Base-by-base conservation (phyloP, 2,329 filamentous ascomycete species). In the Endoconidiophora polonica region DNA sequence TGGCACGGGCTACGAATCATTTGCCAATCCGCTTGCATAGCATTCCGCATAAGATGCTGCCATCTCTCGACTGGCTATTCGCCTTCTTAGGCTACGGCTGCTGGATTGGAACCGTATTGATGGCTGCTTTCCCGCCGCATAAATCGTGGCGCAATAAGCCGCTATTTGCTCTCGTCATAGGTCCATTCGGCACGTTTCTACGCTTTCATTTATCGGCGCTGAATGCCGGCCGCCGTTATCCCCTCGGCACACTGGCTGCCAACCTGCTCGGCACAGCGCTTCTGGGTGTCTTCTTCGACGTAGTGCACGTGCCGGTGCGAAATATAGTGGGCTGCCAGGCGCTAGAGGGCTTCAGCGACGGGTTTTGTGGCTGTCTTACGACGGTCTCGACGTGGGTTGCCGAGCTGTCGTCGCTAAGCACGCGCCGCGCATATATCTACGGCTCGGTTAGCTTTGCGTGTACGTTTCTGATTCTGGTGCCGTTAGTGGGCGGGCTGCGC, bases 181-280 rank as follows among this genome's bases (percentile, higher is more conserved):
- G 86, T 1, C 90, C 90, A 0, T 56, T 86, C 0, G 90, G 90
- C 0, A 88, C 83, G 56, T 64, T 94, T 0, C 60, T 73, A 0
- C 76, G 90, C 3, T 94, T 84, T 66, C 88, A 86, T 60, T 63
- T 75, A 1, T 83, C 83, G 0, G 60, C 83, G 5, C 63, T 68
- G 22, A 72, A 94, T n/a, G 95, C 95, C 58, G 67, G 73, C 0
- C 69, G 76, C 18, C 66, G 72, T 0, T 95, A 95, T 56, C 90
- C 90, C 0, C 63, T 95, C 0, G 90, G 90, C 2, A 96, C 90
- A 0, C 94, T 95, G 58, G 65, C 68, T 0, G 86, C 83, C 24
- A 96, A 96, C 59, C 69, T 93, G 3, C 61, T 81, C 12, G 90
- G 88, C 3, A 87, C 85, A 0, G 73, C 73, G 0, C 63, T 94